phyloP scores from a whole-genome alignment of 2,329 filamentous ascomycete genomes.

The Immersiporthe knoxdaviesiana region DNA sequence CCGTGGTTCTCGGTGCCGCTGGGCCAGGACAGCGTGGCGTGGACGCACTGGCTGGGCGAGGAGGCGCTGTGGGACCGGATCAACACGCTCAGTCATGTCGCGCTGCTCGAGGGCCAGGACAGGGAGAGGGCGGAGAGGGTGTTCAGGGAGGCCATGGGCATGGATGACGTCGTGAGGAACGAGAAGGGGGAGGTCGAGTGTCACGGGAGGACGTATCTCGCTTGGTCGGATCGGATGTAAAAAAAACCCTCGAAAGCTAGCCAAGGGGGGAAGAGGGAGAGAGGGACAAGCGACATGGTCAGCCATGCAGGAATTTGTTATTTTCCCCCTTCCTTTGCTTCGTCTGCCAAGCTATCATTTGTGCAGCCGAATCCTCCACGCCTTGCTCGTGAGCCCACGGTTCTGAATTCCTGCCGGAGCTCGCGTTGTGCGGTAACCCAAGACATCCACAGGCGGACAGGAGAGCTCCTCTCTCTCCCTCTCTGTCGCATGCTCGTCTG shows the following conservation, averaged over 20 bases:
- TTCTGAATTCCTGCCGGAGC: conserved; percentile 24
- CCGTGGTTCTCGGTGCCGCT: conserved; percentile 64
- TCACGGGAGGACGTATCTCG: conserved; percentile 66
- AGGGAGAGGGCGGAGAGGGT: conserved; percentile 51
- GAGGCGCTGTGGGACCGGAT: conserved; percentile 67
- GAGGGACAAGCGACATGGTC: background rate
- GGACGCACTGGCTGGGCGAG: conserved; percentile 60
- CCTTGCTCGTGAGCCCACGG: conserved; percentile 24
- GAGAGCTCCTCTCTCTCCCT: background rate
- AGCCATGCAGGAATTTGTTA: background rate
- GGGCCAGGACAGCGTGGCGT: conserved; percentile 57
- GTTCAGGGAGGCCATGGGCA: conserved; percentile 58
- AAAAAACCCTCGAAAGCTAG: background rate
- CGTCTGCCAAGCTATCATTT: background rate
- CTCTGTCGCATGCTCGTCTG: background rate
- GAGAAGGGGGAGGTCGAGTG: conserved; percentile 64
- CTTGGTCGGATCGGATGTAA: conserved; percentile 60
- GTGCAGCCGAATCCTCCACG: background rate
- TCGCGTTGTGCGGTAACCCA: background rate
- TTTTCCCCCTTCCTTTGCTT: background rate
- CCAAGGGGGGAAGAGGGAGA: background rate
- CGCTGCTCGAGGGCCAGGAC: conserved; percentile 57
- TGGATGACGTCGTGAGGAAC: conserved; percentile 59
- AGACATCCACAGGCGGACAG: background rate
- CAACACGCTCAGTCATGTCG: conserved; percentile 69